phyloP scores from a whole-genome alignment of 805 yeast species.

The Spathaspora sp. region DNA sequence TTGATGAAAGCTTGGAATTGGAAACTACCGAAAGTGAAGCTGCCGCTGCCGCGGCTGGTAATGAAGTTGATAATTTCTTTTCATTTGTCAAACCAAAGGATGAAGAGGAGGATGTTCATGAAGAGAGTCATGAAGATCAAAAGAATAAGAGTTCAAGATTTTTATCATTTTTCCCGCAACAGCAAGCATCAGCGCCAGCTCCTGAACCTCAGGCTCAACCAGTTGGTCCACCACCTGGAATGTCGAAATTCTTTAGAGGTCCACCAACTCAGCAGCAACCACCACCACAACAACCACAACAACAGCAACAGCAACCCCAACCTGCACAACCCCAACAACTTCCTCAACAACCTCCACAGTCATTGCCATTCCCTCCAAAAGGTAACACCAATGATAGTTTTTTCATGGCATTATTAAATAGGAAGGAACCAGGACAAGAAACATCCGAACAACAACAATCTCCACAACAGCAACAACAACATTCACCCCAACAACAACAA shows the following conservation, averaged over 20 bases:
- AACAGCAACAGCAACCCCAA: slow-evolving; percentile 3
- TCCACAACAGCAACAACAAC: slow-evolving; percentile 1
- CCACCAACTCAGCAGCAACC: background rate
- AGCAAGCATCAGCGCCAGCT: background rate
- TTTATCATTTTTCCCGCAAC: slow-evolving; percentile 28
- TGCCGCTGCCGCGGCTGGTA: slow-evolving; percentile 33
- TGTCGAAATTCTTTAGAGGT: slow-evolving; percentile 7
- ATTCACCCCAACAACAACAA: slow-evolving; percentile 1
- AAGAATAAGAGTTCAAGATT: slow-evolving; percentile 31
- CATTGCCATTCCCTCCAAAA: slow-evolving; percentile 1
- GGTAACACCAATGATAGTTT: slow-evolving; percentile 30
- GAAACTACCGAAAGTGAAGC: slow-evolving; percentile 11
- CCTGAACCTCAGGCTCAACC: background rate
- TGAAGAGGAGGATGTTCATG: slow-evolving; percentile 3
- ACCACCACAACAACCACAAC: background rate
- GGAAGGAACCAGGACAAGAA: slow-evolving; percentile 14
- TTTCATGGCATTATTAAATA: slow-evolving; percentile 44
- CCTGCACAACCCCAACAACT: slow-evolving; percentile 9
- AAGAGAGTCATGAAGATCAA: background rate
- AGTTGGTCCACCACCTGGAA: slow-evolving; percentile 8
- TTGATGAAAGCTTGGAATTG: slow-evolving; percentile 10
- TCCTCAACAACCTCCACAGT: slow-evolving; percentile 8
- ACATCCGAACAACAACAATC: background rate
- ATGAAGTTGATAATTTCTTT: slow-evolving; percentile 42
- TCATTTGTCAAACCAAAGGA: slow-evolving; percentile 34